phyloP scores from a whole-genome alignment of 2,329 filamentous ascomycete genomes.

The Sarocladiaceae sp. region DNA sequence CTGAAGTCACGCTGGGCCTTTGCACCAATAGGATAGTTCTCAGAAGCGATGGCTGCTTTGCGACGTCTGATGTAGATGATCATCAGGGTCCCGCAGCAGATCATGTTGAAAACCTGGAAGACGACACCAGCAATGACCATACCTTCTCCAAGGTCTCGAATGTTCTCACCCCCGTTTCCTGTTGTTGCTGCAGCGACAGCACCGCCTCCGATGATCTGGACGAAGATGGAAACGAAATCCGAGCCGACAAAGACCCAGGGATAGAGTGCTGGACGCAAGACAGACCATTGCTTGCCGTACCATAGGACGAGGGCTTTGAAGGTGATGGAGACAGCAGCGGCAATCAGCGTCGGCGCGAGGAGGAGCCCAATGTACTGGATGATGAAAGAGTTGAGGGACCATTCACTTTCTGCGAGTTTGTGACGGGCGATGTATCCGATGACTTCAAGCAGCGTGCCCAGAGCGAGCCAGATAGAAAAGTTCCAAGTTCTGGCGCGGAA shows the following conservation, averaged over 20 bases:
- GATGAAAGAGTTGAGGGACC: constrained; percentile 31
- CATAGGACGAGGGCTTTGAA: constrained; percentile 38
- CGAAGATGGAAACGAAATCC: constrained; percentile 34
- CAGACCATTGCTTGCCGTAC: constrained; percentile 32
- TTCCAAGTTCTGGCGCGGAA: constrained; percentile 22
- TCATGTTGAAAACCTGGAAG: constrained; percentile 22
- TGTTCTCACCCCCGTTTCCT: background rate
- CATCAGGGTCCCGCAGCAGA: constrained; percentile 15
- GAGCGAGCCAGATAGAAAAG: constrained; percentile 24
- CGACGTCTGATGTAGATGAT: constrained; percentile 5
- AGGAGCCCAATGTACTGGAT: constrained; percentile 34
- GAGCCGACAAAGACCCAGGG: constrained; percentile 43
- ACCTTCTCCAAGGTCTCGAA: constrained; percentile 13
- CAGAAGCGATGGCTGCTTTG: background rate
- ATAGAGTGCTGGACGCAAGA: constrained; percentile 35
- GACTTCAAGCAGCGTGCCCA: constrained; percentile 33
- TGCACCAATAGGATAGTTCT: too few species aligned
- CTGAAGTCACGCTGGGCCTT: too few species aligned
- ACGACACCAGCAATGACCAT: constrained; percentile 18
- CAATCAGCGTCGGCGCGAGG: constrained; percentile 35
- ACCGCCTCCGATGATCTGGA: constrained; percentile 17
- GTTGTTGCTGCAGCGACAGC: background rate
- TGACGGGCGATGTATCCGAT: constrained; percentile 35
- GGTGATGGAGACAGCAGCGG: constrained; percentile 39
- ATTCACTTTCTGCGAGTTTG: constrained; percentile 32